Percentiles rank a stretch among this genome's conserved stretches.
These are phyloP conservation scores for Pseudotsuga menziesii DNA, from an alignment of 75 land plant genomes.

Conservation along the genomic window DNA sequence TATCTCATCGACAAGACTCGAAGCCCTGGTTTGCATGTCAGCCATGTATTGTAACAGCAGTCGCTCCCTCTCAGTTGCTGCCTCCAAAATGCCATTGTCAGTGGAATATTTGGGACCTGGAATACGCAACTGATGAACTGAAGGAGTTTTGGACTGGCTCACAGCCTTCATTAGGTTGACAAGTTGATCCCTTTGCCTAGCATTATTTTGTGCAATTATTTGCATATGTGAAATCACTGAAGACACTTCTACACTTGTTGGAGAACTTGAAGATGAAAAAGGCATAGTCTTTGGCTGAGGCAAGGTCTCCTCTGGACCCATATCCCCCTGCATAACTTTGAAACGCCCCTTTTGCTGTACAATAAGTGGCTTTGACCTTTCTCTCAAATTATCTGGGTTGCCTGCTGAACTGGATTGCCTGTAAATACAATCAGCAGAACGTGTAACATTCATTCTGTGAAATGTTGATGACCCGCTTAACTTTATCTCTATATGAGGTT, in stretches of 20 bases:
- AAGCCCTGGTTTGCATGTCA: conserved; percentile 1
- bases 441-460: background rate
- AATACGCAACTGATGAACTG: too few species aligned
- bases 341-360: conserved; percentile 91
- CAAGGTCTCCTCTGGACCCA: conserved; percentile 37
- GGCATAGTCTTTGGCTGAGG: background rate
- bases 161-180: background rate
- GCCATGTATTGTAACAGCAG: background rate
- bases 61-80: background rate
- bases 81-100: too few species aligned
- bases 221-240: background rate
- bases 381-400: conserved; percentile 20
- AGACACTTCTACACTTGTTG: background rate
- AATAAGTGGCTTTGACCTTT: conserved; percentile 36
- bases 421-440: background rate
- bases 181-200: conserved; percentile 5
- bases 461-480: background rate
- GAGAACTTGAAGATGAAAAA: background rate
- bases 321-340: conserved; percentile 74
- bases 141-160: background rate
- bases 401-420: background rate
- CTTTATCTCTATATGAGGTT: background rate
- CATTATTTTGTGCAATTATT: background rate
- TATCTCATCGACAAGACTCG: background rate
- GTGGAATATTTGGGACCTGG: too few species aligned